Conservation (phyloP, 163 green algal species). For the Chlorella variabilis region DNA sequence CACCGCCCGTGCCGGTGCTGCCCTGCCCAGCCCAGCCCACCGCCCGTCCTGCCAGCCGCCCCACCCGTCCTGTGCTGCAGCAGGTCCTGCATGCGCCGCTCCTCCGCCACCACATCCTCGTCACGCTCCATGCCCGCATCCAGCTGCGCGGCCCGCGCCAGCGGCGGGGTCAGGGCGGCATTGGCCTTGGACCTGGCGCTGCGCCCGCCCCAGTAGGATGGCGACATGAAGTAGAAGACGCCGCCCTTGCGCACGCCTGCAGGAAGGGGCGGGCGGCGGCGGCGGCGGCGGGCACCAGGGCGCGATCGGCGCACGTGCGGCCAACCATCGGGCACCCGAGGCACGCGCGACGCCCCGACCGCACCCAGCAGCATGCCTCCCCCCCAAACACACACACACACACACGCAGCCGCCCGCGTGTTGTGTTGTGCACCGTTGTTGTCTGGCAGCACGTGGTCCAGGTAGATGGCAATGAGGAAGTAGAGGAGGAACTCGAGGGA, state of each 20-base stretch:
- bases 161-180: conserved; percentile 1
- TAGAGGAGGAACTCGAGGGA: conserved; percentile 78
- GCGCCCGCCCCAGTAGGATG: conserved; percentile 78
- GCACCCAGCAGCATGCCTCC: too few relatives aligned
- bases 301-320: neutral
- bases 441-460: conserved; percentile 92
- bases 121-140: conserved; percentile 45
- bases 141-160: conserved; percentile 9
- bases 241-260: conserved; percentile 41
- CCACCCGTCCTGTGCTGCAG: conserved; percentile 60
- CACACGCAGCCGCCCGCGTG: neutral
- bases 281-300: too few relatives aligned
- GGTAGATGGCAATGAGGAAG: conserved; percentile 88
- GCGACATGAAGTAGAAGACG: conserved; percentile 79
- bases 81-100: conserved; percentile 66
- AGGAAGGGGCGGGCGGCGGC: neutral
- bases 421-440: conserved; percentile 59
- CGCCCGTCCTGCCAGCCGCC: neutral
- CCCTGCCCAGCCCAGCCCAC: too few relatives aligned
- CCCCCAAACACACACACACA: too few relatives aligned
- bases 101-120: conserved; percentile 77
- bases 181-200: neutral
- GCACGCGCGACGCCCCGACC: too few relatives aligned
- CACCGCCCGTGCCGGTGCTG: too few relatives aligned
- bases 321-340: too few relatives aligned